Evolutionary conservation across 495 filamentous ascomycete species (phyloP), one percentile per base, ranked within the genome.

Genomic region (Aspergillus sclerotioniger): DNA sequence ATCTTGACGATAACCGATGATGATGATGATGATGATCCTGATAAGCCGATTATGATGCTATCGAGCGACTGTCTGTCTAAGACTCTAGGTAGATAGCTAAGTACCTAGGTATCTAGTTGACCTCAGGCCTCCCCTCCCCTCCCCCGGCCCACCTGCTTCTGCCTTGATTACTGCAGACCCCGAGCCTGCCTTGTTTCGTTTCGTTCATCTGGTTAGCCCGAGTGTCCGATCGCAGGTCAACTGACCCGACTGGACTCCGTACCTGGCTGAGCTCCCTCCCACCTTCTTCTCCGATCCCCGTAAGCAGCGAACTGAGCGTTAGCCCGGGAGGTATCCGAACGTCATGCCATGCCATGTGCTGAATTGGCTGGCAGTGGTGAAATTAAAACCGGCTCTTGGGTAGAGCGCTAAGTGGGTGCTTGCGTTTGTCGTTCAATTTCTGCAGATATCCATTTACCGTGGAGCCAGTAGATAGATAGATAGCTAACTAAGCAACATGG

Each of bases 191-290:
- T 3, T 41, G n/a, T 41, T 41, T n/a, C n/a, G 37, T 15, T 41
- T n/a, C 37, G 25, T 25, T 25, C 25, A 2, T 25, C 25, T 25
- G 53, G 47, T 59, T 58, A 53, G 33, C 37, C 45, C 44, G 21
- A 53, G 53, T 52, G 50, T 54, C 55, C 56, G 62, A 64, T 64
- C 58, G 62, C 62, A 61, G 62, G 62, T 64, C 62, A 64, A 58
- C 54, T 64, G 62, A 58, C 54, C 58, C 15, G 50, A 17, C 32
- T 39, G 29, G 51, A 17, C 9, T 47, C 39, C 37, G 41, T 32
- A 20, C 41, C 53, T 48, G 41, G 39, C 43, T 41, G 37, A n/a
- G 13, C 9, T n/a, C 5, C 12, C 37, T n/a, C 37, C n/a, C n/a
- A n/a, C n/a, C n/a, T 3, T 25, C 25, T 25, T 25, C 2, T 25